Percentiles rank a stretch among this genome's conserved stretches.
Conservation (phyloP, 163 green algal genomes). For the Picocystis sp. region DNA sequence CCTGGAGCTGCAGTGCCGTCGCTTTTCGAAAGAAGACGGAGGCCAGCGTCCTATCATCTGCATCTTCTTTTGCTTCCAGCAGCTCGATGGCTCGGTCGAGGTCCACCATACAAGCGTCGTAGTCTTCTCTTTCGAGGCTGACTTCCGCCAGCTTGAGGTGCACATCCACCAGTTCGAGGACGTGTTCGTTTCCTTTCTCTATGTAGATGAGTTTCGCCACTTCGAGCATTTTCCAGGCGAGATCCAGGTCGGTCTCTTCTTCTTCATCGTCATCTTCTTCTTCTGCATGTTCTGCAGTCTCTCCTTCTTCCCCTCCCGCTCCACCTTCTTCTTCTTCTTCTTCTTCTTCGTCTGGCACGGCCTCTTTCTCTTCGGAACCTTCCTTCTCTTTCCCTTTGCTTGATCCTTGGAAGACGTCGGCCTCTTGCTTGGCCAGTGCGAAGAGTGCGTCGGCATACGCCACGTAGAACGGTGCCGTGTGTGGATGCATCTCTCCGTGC, state of each 20-base stretch:
- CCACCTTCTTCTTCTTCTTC: slow-evolving; percentile 6
- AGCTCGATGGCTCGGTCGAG: slow-evolving; percentile 27
- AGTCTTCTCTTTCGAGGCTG: slow-evolving; percentile 42
- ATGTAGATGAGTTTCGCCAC: slow-evolving; percentile 42
- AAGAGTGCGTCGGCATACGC: too few species aligned
- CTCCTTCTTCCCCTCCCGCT: slow-evolving; percentile 10
- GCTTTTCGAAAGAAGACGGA: slow-evolving; percentile 40
- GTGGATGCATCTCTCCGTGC: too few species aligned
- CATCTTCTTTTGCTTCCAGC: slow-evolving; percentile 6
- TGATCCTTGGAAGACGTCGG: too few species aligned
- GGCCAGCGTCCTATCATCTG: slow-evolving; percentile 33
- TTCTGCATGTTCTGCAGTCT: slow-evolving; percentile 6
- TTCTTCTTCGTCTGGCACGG: too few species aligned
- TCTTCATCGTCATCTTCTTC: slow-evolving; percentile 18
- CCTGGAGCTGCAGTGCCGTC: slow-evolving; percentile 33
- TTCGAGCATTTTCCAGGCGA: slow-evolving; percentile 62
- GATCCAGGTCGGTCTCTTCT: slow-evolving; percentile 40
- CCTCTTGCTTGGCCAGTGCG: too few species aligned
- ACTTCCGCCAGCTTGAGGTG: slow-evolving; percentile 34
- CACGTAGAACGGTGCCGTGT: too few species aligned
- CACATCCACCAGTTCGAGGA: slow-evolving; percentile 26
- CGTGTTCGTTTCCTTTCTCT: slow-evolving; percentile 12
- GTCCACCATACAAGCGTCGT: slow-evolving; percentile 33
- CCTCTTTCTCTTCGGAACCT: slow-evolving; percentile 12
- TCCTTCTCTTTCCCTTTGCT: slow-evolving; percentile 9